Base-by-base conservation (phyloP, 176 grass and related monocot genomes). In the Musa acuminata region DNA sequence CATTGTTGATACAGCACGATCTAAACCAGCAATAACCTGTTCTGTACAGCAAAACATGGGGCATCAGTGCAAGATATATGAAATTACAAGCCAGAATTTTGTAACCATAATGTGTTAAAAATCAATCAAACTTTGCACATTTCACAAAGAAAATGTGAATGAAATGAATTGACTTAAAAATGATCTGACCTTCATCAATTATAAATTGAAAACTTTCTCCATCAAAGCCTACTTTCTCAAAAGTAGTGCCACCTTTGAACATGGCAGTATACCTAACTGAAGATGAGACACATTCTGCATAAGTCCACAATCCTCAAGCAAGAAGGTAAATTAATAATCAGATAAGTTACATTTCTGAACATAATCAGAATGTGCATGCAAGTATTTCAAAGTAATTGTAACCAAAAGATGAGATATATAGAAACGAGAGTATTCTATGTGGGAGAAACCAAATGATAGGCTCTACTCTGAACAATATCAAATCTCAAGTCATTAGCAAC, bases 191-290 rank as follows among this genome's bases (percentile, higher is more conserved):
- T 85, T 85, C 83, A 71, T 80, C 83, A 57, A 85, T 65, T 16
- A 65, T 26, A 72, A 85, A 85, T 67, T 85, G 78, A 77, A 85
- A 85, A n/a, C 35, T 53, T 22, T 27, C 83, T 64, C 57, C 72
- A 20, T 85, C 83, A 77, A 80, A 85, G 55, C 83, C 83, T 64
- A 85, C 64, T 67, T 80, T 80, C 74, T 80, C 83, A 57, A 80
- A 77, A 20, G 80, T 51, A 77, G 50, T 72, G 49, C 83, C 67
- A 80, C 80, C 78, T 52, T 77, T 78, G 26, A 85, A 73, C 78
- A 72, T 69, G 21, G 75, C 84, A 62, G 16, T 78, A 26, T 70
- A 85, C 51, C 68, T 85, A 78, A 78, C 84, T 85, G 75, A 49
- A 77, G 55, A 62, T 21, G 17, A 8, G 52, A 71, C 17, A 51